Evolutionary conservation across 2,329 filamentous ascomycete genomes (phyloP).

Genomic region (Orbilia ellipsospora): DNA sequence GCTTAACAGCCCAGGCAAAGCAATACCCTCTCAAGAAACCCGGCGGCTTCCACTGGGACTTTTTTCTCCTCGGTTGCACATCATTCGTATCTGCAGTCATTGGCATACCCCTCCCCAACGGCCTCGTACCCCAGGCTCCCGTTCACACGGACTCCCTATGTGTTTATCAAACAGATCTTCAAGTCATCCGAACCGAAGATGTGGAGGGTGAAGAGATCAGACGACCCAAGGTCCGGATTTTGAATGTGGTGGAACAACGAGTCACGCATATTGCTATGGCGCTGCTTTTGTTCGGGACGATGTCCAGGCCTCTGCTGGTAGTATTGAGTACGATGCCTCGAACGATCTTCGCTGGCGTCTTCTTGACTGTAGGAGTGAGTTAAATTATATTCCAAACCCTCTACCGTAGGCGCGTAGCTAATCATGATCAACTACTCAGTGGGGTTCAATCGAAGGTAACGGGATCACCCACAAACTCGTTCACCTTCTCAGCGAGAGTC

Average conservation of each 20-base stretch:
- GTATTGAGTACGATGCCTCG: conserved; percentile 82
- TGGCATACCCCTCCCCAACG: conserved; percentile 83
- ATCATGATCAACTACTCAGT: conserved; percentile 68
- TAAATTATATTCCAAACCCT: not conserved
- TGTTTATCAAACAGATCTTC: conserved; percentile 71
- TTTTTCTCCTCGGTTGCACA: conserved; percentile 82
- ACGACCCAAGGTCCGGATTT: conserved; percentile 57
- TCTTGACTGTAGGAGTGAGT: conserved; percentile 49
- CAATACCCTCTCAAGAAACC: conserved; percentile 84
- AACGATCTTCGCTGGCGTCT: conserved; percentile 62
- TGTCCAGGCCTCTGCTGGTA: conserved; percentile 78
- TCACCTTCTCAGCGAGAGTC: conserved; percentile 74
- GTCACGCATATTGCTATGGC: conserved; percentile 82
- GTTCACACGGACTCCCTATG: conserved; percentile 84
- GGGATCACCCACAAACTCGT: conserved; percentile 80
- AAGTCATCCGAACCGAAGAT: conserved; percentile 66
- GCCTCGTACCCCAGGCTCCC: conserved; percentile 83
- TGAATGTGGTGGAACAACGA: conserved; percentile 80
- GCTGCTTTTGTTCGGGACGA: conserved; percentile 80
- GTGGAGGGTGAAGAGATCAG: conserved; percentile 69
- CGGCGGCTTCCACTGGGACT: conserved; percentile 85
- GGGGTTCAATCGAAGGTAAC: conserved; percentile 81
- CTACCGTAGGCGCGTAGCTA: no score
- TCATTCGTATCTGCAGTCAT: conserved; percentile 80
- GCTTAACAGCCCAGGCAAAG: conserved; percentile 71